phyloP scores from a whole-genome alignment of 78 protist species.

The Dictyostelium firmibasis region DNA sequence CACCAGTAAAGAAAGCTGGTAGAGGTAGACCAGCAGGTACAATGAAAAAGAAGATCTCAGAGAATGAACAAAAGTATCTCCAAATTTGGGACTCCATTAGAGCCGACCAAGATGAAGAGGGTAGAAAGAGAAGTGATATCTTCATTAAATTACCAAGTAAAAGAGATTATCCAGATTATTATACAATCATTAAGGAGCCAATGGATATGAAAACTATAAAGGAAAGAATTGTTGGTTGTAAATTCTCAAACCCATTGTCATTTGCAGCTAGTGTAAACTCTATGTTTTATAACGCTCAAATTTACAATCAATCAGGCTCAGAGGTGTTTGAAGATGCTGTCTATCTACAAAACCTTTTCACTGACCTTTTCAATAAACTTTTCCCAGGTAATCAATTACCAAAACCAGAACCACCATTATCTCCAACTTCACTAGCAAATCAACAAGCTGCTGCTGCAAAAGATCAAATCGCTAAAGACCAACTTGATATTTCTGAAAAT shows the following conservation, averaged over 20 bases:
- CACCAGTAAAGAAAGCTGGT: conserved; percentile 21
- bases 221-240: conserved; percentile 19
- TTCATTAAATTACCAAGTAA: conserved; percentile 65
- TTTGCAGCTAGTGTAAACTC: conserved; percentile 52
- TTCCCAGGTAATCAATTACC: conserved; percentile 47
- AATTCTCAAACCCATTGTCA: conserved; percentile 15
- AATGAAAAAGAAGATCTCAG: conserved; percentile 42
- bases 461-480: neutral
- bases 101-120: conserved; percentile 29
- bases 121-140: conserved; percentile 54
- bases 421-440: neutral
- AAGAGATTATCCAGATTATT: conserved; percentile 78
- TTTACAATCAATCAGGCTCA: conserved; percentile 60
- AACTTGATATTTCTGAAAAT: neutral
- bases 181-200: conserved; percentile 67
- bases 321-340: conserved; percentile 76
- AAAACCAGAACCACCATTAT: conserved; percentile 63
- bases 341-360: conserved; percentile 38
- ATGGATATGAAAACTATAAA: conserved; percentile 71
- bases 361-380: conserved; percentile 19
- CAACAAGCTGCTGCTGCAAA: neutral
- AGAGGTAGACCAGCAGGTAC: conserved; percentile 79
- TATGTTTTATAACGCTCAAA: conserved; percentile 74
- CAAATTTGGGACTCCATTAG: conserved; percentile 19
- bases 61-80: conserved; percentile 42